Conservation (phyloP, 768 basidiomycete genomes). For the Crepidotus variabilis region DNA sequence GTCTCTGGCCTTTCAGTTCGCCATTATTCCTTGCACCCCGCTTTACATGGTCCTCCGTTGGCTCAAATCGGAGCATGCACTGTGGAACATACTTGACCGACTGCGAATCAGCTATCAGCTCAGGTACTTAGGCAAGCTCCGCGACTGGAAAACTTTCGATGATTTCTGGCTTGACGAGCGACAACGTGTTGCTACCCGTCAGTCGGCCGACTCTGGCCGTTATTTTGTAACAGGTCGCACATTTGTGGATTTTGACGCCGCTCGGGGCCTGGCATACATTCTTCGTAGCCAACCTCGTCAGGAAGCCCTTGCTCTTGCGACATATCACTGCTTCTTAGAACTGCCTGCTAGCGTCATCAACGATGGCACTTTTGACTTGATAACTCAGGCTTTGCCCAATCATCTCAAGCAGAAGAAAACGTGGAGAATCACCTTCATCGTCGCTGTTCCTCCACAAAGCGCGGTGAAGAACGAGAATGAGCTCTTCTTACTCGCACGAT, state of each 20-base stretch:
- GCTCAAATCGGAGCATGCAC: not conserved
- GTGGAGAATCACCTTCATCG: not conserved
- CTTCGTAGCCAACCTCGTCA: not conserved
- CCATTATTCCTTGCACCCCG: not conserved
- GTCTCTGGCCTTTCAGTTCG: not conserved
- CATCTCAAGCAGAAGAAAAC: not conserved
- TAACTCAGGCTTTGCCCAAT: not conserved
- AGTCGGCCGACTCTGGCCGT: not conserved
- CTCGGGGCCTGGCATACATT: not conserved
- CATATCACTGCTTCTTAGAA: constrained; percentile 1
- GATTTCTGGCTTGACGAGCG: constrained; percentile 4
- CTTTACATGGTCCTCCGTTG: not conserved
- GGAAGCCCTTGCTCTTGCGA: not conserved
- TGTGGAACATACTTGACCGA: not conserved
- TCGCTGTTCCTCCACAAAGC: not conserved
- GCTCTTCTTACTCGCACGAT: not conserved
- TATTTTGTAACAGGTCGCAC: not conserved
- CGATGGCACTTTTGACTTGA: not conserved
- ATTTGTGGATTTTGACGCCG: not conserved
- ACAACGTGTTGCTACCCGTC: not conserved
- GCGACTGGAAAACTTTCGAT: not conserved
- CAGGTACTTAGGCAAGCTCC: not conserved
- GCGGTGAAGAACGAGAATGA: not conserved
- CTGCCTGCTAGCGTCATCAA: not conserved
- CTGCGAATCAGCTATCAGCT: constrained; percentile 1